Base-by-base conservation (phyloP, 2,329 filamentous ascomycete genomes). In the Teratosphaeria epicoccoides region DNA sequence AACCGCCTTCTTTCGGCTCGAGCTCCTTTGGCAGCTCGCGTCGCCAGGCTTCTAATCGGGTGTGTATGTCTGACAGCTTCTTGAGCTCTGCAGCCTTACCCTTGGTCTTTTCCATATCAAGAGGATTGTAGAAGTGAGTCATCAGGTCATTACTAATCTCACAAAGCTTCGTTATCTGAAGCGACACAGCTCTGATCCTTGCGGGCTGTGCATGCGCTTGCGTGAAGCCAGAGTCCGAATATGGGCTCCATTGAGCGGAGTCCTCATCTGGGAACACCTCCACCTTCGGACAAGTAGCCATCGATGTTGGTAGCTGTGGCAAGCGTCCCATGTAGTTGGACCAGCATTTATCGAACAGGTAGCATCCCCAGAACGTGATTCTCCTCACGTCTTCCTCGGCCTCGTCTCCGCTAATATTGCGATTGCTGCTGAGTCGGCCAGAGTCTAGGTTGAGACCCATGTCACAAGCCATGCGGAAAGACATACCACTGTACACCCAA, bases 401-500 rank as follows among this genome's bases (percentile, higher is more conserved):
- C 52, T 95, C 88, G 55, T 83, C 82, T n/a, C 73, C 61, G 40
- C 59, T 63, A 46, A 62, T 52, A 22, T 57, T 56, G 37, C 66
- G 69, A 54, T 66, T 75, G 6, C 72, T 71, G 6, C 79, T 77
- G 53, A 88, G 77, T 7, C 81, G 81, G 17, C 81, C 80, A 1
- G 85, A 80, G 63, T 95, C 87, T 17, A 96, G 80, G 63, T 96
- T 95, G 49, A 98, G 75, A 0, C 93, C 93, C 57, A 98, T 80
- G 62, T 98, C 93, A 67, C 86, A 87, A 0, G 90, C 91, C 91
- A 98, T 97, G 44, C 93, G 84, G 67, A 98, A 97, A 63, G 87
- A 93, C 87, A 98, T 96, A 47, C 93, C 91, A 62, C 88, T 95
- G 68, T 97, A 97, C 3, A 96, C 89, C 93, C 93, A 98, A 1